phyloP scores from a whole-genome alignment of 2,329 filamentous ascomycete species.

The Neonectria hederae region DNA sequence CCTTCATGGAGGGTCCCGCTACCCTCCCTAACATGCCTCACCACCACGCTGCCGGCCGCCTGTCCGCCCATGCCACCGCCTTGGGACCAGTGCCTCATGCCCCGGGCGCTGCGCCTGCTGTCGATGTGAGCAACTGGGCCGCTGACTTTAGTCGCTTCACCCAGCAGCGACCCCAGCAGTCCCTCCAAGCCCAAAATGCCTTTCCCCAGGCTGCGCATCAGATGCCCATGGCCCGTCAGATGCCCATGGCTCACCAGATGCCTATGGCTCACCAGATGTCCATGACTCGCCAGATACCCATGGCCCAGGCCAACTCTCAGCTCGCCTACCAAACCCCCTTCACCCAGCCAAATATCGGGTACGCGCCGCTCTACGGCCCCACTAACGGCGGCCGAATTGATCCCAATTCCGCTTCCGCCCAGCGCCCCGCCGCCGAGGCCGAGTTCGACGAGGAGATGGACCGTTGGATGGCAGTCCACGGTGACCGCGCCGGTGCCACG shows the following conservation, averaged over 20 bases:
- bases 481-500: constrained; percentile 45
- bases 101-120: constrained; percentile 33
- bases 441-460: constrained; percentile 55
- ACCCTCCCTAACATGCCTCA: constrained; percentile 43
- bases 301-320: constrained; percentile 33
- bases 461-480: constrained; percentile 52
- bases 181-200: constrained; percentile 25
- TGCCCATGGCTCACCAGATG: constrained; percentile 38
- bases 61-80: constrained; percentile 48
- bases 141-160: constrained; percentile 50
- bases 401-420: constrained; percentile 32
- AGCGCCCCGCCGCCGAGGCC: constrained; percentile 38
- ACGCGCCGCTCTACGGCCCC: constrained; percentile 44
- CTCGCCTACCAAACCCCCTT: constrained; percentile 46
- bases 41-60: constrained; percentile 47
- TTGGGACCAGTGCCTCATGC: constrained; percentile 43
- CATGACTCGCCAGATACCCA: constrained; percentile 36
- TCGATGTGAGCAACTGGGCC: constrained; percentile 47
- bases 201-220: constrained; percentile 35
- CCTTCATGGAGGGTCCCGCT: constrained; percentile 47
- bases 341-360: constrained; percentile 40
- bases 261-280: constrained; percentile 33
- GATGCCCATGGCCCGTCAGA: constrained; percentile 26
- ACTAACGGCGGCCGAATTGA: constrained; percentile 40
- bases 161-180: constrained; percentile 36